A percentile compares a stretch with the other conserved stretches of the same genome.
phyloP scores from a whole-genome alignment of 2,329 filamentous ascomycete species.

The Helotiales sp. region DNA sequence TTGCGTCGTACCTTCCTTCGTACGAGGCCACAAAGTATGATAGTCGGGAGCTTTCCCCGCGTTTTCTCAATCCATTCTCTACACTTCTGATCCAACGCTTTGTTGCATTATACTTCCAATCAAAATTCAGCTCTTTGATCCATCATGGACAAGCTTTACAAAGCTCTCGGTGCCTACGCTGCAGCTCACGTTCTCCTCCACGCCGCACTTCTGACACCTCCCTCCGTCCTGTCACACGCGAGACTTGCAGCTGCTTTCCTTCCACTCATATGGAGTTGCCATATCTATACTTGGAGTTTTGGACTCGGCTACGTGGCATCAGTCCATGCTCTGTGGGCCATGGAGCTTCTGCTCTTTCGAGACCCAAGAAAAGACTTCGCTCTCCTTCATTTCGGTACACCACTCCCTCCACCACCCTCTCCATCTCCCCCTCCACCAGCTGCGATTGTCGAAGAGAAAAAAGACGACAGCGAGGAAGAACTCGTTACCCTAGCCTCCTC shows the following conservation, averaged over 20 bases:
- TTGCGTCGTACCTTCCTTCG: background rate
- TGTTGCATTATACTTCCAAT: background rate
- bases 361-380: constrained; percentile 20
- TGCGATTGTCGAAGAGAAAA: background rate
- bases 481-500: background rate
- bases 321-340: constrained; percentile 19
- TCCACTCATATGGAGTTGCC: constrained; percentile 19
- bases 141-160: background rate
- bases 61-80: background rate
- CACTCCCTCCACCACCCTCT: background rate
- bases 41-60: background rate
- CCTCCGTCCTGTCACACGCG: constrained; percentile 17
- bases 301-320: constrained; percentile 19
- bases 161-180: constrained; percentile 9
- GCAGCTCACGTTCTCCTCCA: constrained; percentile 15
- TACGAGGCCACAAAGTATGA: constrained; percentile 2
- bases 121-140: too few relatives aligned
- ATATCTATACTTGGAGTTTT: constrained; percentile 18
- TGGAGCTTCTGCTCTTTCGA: constrained; percentile 23
- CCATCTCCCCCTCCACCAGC: background rate
- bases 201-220: constrained; percentile 22
- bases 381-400: constrained; percentile 11
- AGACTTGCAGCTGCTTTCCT: constrained; percentile 18
- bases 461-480: constrained; percentile 1
- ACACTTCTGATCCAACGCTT: background rate